Conservation (phyloP, 2,329 filamentous ascomycete genomes). For the Fusarium verrucosum region DNA sequence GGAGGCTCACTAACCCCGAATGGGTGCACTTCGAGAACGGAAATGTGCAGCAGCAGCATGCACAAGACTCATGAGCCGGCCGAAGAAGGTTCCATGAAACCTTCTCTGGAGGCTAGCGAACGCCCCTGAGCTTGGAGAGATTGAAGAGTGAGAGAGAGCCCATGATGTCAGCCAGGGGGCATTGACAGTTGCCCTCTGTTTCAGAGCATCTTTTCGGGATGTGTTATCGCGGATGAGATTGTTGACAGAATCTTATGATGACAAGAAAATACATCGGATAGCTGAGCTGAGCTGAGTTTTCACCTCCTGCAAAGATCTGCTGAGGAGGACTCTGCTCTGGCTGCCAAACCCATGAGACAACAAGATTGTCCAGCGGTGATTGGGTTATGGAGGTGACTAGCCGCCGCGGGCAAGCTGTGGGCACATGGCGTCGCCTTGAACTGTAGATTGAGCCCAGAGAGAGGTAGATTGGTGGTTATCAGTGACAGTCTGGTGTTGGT, state of each 20-base stretch:
- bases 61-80: constrained; percentile 1
- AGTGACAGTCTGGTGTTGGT: background rate
- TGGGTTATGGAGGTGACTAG: constrained; percentile 10
- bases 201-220: constrained; percentile 1
- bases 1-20: constrained; percentile 3
- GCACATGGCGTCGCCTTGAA: constrained; percentile 17
- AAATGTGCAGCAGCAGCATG: constrained; percentile 14
- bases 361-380: constrained; percentile 10
- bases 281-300: constrained; percentile 10
- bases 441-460: constrained; percentile 26
- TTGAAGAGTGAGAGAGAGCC: constrained; percentile 26
- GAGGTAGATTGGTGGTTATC: background rate
- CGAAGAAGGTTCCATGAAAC: constrained; percentile 43
- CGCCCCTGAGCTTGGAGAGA: constrained; percentile 35
- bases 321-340: background rate
- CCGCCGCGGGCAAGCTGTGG: constrained; percentile 15
- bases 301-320: constrained; percentile 9
- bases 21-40: constrained; percentile 7
- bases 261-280: constrained; percentile 5
- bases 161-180: constrained; percentile 40
- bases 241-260: background rate
- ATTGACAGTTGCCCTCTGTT: constrained; percentile 11
- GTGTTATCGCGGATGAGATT: background rate
- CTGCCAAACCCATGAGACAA: constrained; percentile 2
- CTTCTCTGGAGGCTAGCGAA: constrained; percentile 37